Percentiles rank a stretch among this genome's conserved stretches.
Conservation (phyloP, 2,329 filamentous ascomycete genomes). For the Aureobasidium musti region DNA sequence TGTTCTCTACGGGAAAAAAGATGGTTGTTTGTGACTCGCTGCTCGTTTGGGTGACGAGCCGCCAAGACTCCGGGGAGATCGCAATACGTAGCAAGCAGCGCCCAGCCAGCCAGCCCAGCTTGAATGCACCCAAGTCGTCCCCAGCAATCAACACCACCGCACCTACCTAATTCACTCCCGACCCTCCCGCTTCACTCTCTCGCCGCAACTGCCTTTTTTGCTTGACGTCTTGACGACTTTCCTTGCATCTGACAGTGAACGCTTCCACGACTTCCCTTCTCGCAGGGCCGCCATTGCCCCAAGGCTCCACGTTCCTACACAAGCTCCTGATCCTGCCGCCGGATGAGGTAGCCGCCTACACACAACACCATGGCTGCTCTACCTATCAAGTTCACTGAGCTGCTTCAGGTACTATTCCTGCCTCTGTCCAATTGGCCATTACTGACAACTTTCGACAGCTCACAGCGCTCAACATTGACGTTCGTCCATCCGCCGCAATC, state of each 20-base stretch:
- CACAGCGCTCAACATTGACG: slow-evolving; percentile 52
- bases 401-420: slow-evolving; percentile 67
- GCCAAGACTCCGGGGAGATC: slow-evolving; percentile 14
- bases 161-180: slow-evolving; percentile 11
- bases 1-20: slow-evolving; percentile 12
- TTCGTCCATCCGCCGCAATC: slow-evolving; percentile 40
- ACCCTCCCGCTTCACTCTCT: slow-evolving; percentile 5
- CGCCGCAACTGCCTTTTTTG: slow-evolving; percentile 9
- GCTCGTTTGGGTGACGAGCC: not conserved
- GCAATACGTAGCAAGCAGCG: slow-evolving; percentile 16
- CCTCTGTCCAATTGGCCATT: slow-evolving; percentile 40
- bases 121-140: not conserved
- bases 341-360: slow-evolving; percentile 30
- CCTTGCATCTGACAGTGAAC: slow-evolving; percentile 35
- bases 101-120: not conserved
- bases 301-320: slow-evolving; percentile 9
- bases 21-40: slow-evolving; percentile 3
- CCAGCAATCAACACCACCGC: slow-evolving; percentile 7
- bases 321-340: slow-evolving; percentile 31
- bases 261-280: not conserved
- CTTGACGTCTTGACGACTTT: slow-evolving; percentile 39
- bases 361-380: slow-evolving; percentile 62
- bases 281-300: slow-evolving; percentile 21
- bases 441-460: slow-evolving; percentile 42
- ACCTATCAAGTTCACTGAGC: slow-evolving; percentile 91